These are phyloP conservation scores for Neurospora hispaniola DNA, from an alignment of 495 filamentous ascomycete genomes.

Conservation along the genomic window DNA sequence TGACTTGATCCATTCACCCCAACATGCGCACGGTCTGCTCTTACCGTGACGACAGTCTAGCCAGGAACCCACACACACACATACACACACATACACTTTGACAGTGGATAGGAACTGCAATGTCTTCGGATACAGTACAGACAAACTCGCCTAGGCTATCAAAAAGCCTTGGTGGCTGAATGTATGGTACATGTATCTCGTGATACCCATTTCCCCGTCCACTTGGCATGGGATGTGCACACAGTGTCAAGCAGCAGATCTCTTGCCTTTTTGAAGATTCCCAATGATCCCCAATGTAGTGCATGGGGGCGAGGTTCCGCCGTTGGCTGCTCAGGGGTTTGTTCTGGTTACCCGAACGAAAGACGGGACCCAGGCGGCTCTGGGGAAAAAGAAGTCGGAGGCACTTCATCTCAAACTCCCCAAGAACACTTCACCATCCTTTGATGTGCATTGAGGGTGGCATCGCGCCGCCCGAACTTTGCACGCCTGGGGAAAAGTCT, in stretches of 20 bases:
- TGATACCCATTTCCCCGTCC: not conserved
- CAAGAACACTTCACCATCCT: not conserved
- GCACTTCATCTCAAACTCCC: not conserved
- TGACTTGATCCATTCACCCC: not conserved
- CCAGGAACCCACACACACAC: not conserved
- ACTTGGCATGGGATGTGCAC: not conserved
- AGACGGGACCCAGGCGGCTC: not conserved
- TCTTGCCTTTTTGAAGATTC: not conserved
- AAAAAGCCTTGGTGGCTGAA: not conserved
- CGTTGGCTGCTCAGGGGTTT: not conserved
- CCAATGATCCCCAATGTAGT: not conserved
- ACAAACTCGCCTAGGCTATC: not conserved
- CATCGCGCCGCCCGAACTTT: not conserved
- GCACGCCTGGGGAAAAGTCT: not conserved
- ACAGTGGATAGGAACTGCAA: not conserved
- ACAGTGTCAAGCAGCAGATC: not conserved
- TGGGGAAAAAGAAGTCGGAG: not conserved
- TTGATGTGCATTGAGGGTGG: not conserved
- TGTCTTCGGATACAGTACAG: not conserved
- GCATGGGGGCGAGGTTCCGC: not conserved
- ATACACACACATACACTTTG: not conserved
- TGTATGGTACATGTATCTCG: not conserved
- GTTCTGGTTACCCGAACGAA: not conserved
- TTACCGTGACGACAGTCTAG: not conserved
- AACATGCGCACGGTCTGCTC: not conserved